Conservation (phyloP, 169 alveolate species). For the Cryptosporidium sp. region DNA sequence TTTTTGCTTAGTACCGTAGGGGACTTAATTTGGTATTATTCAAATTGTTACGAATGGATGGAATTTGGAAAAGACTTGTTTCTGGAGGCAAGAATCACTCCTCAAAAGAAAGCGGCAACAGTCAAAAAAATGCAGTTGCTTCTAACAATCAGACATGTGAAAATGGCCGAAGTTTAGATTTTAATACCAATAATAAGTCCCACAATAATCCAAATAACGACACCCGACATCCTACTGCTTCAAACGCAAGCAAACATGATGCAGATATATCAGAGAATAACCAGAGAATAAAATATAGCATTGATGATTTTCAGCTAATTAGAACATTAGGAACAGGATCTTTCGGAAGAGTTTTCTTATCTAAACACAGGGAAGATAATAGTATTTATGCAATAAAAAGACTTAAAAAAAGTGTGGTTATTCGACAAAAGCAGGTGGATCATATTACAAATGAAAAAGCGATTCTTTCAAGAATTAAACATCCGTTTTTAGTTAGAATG, state of each 20-base stretch:
- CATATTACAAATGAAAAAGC: conserved; percentile 95
- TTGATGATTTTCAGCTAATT: conserved; percentile 74
- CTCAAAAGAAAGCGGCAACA: conserved; percentile 29
- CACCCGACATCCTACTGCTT: not conserved
- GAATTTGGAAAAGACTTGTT: conserved; percentile 73
- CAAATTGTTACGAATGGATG: conserved; percentile 42
- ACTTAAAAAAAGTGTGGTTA: conserved; percentile 84
- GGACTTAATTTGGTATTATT: not conserved
- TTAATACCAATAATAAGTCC: not conserved
- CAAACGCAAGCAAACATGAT: conserved; percentile 3
- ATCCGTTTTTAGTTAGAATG: conserved; percentile 95
- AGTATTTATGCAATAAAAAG: conserved; percentile 84
- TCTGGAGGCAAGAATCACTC: conserved; percentile 73
- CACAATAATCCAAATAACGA: not conserved
- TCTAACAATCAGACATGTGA: not conserved
- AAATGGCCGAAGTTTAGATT: not conserved
- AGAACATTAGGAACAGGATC: conserved; percentile 86
- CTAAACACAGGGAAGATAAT: conserved; percentile 80
- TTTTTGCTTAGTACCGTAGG: conserved; percentile 38
- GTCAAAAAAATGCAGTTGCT: conserved; percentile 16
- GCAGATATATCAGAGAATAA: conserved; percentile 8
- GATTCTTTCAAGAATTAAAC: conserved; percentile 90
- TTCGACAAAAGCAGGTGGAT: conserved; percentile 90
- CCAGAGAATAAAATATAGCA: conserved; percentile 33
- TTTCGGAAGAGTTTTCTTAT: conserved; percentile 94